Evolutionary conservation across 1,284 basidiomycete genomes (phyloP), one percentile per base, ranked within the genome.

Genomic region (Papiliotrema laurentii): DNA sequence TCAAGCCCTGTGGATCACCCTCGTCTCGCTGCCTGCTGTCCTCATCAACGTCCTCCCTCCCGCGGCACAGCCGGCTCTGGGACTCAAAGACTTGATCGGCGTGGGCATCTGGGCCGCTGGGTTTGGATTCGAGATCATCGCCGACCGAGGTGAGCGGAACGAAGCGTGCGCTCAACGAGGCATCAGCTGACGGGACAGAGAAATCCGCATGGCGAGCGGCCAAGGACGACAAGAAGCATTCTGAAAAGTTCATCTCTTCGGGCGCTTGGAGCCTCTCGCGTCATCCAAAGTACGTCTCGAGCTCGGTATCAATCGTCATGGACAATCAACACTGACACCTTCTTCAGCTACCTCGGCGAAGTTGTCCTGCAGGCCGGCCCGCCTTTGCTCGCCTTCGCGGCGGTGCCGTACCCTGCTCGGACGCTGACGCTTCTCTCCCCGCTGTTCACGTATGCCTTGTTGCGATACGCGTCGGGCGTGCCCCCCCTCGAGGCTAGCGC

Each of bases 331-430:
- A 7, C 30, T 44, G 28, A 43, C 47, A n/a, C n/a, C n/a, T n/a
- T n/a, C n/a, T 53, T 41, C 56, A 86, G 84, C 73, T 88, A 89
- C 67, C 79, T 87, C 30, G 86, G 84, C 22, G 87, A 89, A 73
- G 78, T 88, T 11, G 80, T 83, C 2, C 76, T 89, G 18, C 87
- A 85, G 82, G 78, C 79, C 3, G 84, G 83, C 10, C 82, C 87
- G 25, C 86, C 81, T 76, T 73, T 81, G 5, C 72, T 87, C 13
- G 79, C 83, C 2, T 75, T 78, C 3, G 58, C 76, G 9, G 77
- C 80, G 7, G 68, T 84, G 30, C 43, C 49, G 42, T 53, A 45
- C 43, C 40, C 51, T 13, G 44, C 56, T 4, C 13, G 26, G 24
- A 13, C 28, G 16, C 26, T 58, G 59, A 14, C 57, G 56, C 19